A percentile compares a stretch with the other conserved stretches of the same genome.
phyloP scores from a whole-genome alignment of 768 basidiomycete species.

The Amanita pseudoporphyria region DNA sequence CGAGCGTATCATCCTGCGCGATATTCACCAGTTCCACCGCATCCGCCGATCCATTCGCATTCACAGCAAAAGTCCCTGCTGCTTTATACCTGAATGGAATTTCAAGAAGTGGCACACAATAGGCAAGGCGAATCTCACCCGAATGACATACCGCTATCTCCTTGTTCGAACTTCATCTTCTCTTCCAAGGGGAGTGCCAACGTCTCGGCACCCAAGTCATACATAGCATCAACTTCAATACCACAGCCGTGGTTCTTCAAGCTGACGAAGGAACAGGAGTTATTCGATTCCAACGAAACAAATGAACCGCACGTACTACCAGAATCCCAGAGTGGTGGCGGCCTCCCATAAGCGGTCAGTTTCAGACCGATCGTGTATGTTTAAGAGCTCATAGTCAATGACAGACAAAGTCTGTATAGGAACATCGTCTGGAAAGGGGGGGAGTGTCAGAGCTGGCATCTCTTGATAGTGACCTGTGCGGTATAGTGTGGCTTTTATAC shows the following conservation, averaged over 20 bases:
- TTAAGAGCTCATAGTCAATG: too few relatives aligned
- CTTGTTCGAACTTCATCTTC: slow-evolving; percentile 50
- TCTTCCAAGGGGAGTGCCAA: slow-evolving; percentile 46
- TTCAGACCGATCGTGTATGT: too few relatives aligned
- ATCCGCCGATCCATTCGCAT: slow-evolving; percentile 47
- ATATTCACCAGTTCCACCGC: slow-evolving; percentile 57
- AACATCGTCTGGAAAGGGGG: too few relatives aligned
- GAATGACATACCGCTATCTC: slow-evolving; percentile 31
- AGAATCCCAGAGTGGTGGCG: slow-evolving; percentile 51
- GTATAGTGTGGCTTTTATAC: too few relatives aligned
- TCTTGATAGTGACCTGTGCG: too few relatives aligned
- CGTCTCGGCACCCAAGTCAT: slow-evolving; percentile 43
- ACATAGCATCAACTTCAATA: slow-evolving; percentile 39
- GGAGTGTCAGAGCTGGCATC: too few relatives aligned
- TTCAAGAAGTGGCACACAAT: background rate
- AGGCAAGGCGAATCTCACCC: slow-evolving; percentile 22
- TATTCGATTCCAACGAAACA: background rate
- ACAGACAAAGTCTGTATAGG: too few relatives aligned
- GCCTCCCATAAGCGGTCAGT: slow-evolving; percentile 46
- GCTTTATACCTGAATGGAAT: slow-evolving; percentile 42
- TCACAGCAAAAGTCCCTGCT: slow-evolving; percentile 50
- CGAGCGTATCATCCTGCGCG: slow-evolving; percentile 58
- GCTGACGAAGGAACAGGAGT: slow-evolving; percentile 17
- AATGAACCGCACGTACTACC: slow-evolving; percentile 39
- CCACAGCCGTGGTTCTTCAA: slow-evolving; percentile 49